Percentiles rank a stretch among this genome's conserved stretches.
These are phyloP conservation scores for Penicillium parvum DNA, from an alignment of 495 filamentous ascomycete genomes.

Conservation along the genomic window DNA sequence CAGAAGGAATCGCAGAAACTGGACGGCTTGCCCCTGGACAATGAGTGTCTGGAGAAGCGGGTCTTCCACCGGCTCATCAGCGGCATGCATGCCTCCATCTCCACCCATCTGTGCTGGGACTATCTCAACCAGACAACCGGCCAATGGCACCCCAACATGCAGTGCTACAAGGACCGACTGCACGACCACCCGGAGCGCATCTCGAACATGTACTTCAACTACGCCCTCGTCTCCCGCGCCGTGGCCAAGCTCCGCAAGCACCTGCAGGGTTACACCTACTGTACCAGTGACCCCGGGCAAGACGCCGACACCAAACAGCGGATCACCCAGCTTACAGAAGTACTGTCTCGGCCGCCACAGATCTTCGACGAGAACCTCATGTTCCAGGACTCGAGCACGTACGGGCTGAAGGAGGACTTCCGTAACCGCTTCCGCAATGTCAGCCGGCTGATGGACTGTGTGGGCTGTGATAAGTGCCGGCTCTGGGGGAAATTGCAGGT, in stretches of 20 bases:
- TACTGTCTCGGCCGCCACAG: conserved; percentile 59
- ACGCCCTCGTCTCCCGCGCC: conserved; percentile 85
- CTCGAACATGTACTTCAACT: conserved; percentile 98
- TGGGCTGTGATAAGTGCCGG: conserved; percentile 97
- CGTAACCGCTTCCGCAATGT: conserved; percentile 96
- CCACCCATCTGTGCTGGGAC: conserved; percentile 92
- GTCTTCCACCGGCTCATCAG: conserved; percentile 93
- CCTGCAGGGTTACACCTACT: conserved; percentile 82
- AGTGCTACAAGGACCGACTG: conserved; percentile 82
- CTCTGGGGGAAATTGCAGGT: conserved; percentile 99
- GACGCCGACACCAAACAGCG: conserved; percentile 75
- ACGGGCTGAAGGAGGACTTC: conserved; percentile 93
- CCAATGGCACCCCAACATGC: conserved; percentile 86
- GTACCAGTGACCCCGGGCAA: conserved; percentile 75
- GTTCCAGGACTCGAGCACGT: conserved; percentile 65
- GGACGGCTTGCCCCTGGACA: conserved; percentile 67
- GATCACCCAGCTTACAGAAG: conserved; percentile 64
- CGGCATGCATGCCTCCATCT: conserved; percentile 97
- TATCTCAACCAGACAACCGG: conserved; percentile 95
- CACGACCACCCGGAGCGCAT: conserved; percentile 83
- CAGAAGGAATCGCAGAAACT: conserved; percentile 66
- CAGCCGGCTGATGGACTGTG: conserved; percentile 94
- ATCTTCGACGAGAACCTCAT: conserved; percentile 95
- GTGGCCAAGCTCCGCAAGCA: conserved; percentile 86
- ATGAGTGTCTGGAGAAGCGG: conserved; percentile 93